Percentiles rank a stretch among this genome's conserved stretches.
Evolutionary conservation across 176 grass and related monocot species (phyloP).

Genomic region (Luzula sylvatica): DNA sequence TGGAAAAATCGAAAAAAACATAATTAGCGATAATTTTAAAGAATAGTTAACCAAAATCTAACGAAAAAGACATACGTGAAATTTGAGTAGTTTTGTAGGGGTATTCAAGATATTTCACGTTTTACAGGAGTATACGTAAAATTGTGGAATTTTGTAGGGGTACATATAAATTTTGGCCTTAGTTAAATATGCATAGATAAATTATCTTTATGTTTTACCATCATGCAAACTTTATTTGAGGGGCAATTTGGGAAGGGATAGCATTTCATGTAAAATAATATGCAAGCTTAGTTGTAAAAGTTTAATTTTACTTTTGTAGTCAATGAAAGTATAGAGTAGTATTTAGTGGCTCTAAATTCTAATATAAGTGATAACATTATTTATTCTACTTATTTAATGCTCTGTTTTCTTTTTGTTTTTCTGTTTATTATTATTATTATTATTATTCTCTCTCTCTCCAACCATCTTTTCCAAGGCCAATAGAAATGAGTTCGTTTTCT

Average conservation of each 20-base stretch:
- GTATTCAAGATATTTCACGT: too few species aligned
- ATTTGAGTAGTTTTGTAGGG: too few species aligned
- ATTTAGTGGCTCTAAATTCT: constrained; percentile 11
- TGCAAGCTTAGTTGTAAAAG: constrained; percentile 1
- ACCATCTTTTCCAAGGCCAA: constrained; percentile 16
- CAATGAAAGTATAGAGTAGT: constrained; percentile 2
- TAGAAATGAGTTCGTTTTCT: too few species aligned
- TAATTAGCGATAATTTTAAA: too few species aligned
- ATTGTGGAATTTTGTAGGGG: too few species aligned
- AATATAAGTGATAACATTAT: constrained; percentile 18
- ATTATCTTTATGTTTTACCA: too few species aligned
- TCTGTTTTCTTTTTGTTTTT: constrained; percentile 4
- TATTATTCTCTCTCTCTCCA: constrained; percentile 23
- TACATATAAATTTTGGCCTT: too few species aligned
- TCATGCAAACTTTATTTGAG: constrained; percentile 6
- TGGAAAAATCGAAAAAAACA: too few species aligned
- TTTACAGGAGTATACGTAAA: too few species aligned
- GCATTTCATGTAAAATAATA: constrained; percentile 1
- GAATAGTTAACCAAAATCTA: too few species aligned
- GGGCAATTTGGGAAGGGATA: background rate
- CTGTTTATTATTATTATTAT: background rate
- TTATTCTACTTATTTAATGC: constrained; percentile 9
- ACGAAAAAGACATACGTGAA: too few species aligned
- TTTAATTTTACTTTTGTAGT: constrained; percentile 16
- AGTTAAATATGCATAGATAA: too few species aligned